These are phyloP conservation scores for Lactifluus echinatus DNA, from an alignment of 768 basidiomycete species.

Conservation along the genomic window DNA sequence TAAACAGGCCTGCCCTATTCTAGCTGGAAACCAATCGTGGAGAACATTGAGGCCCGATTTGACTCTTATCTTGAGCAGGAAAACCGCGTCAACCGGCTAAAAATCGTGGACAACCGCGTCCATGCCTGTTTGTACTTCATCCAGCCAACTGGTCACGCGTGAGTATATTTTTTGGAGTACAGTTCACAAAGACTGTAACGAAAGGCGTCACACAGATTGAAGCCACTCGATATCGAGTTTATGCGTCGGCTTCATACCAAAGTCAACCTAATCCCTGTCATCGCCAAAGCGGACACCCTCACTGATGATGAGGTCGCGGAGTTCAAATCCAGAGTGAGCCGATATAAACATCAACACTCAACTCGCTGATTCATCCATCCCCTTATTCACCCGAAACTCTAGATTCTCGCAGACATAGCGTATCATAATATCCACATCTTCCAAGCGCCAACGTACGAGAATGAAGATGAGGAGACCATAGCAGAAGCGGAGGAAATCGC, in stretches of 20 bases:
- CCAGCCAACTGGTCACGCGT: constrained; percentile 98
- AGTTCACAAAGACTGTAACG: background rate
- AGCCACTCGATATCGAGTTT: constrained; percentile 98
- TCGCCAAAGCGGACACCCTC: constrained; percentile 96
- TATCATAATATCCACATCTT: constrained; percentile 97
- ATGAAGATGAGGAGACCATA: constrained; percentile 97
- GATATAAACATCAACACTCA: constrained; percentile 4
- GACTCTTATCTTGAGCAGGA: constrained; percentile 98
- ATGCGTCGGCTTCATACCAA: constrained; percentile 96
- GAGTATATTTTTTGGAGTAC: constrained; percentile 28
- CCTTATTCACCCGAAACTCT: background rate
- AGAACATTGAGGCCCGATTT: constrained; percentile 96
- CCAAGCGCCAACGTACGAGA: constrained; percentile 95
- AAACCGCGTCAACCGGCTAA: constrained; percentile 92
- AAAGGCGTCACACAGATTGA: constrained; percentile 52
- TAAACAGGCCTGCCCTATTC: constrained; percentile 15
- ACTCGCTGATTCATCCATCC: background rate
- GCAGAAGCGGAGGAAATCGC: constrained; percentile 97
- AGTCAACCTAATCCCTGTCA: constrained; percentile 97
- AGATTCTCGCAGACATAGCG: constrained; percentile 90
- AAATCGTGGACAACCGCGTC: constrained; percentile 93
- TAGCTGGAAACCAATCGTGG: constrained; percentile 98
- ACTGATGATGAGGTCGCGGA: constrained; percentile 91
- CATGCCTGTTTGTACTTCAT: constrained; percentile 99
- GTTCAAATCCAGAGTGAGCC: constrained; percentile 84